Evolutionary conservation across 1,284 basidiomycete species (phyloP).

Genomic region (Golubevia pallescens): DNA sequence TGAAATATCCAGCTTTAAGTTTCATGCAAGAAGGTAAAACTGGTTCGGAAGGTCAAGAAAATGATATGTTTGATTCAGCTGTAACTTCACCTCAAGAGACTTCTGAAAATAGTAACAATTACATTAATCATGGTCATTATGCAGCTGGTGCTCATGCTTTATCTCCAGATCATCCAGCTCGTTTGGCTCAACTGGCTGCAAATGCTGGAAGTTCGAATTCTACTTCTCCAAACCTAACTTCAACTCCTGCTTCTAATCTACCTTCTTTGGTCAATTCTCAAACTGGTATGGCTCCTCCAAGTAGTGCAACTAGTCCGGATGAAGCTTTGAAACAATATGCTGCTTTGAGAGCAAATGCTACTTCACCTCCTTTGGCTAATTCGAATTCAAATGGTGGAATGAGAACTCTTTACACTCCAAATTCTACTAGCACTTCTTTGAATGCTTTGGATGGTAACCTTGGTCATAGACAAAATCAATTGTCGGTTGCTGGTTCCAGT

Average conservation of each 20-base stretch:
- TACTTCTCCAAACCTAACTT: not conserved
- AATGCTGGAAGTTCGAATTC: too few species aligned
- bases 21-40: constrained; percentile 35
- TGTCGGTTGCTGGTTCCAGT: constrained; percentile 33
- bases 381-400: constrained; percentile 11
- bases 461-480: constrained; percentile 4
- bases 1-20: constrained; percentile 39
- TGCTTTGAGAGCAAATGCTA: constrained; percentile 29
- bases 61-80: constrained; percentile 25
- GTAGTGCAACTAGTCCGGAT: constrained; percentile 43
- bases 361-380: constrained; percentile 3
- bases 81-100: not conserved
- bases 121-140: constrained; percentile 38
- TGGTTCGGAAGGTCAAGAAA: constrained; percentile 20
- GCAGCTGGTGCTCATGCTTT: constrained; percentile 10
- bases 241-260: not conserved
- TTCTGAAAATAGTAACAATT: constrained; percentile 18
- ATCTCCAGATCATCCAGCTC: not conserved
- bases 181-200: too few species aligned
- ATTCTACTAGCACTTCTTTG: too few species aligned
- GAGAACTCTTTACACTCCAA: constrained; percentile 44
- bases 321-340: constrained; percentile 54
- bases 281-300: constrained; percentile 49
- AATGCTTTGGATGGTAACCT: constrained; percentile 10
- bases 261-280: constrained; percentile 11